Evolutionary conservation across 1,139 yeast species (phyloP).

Genomic region (Pneumocystis oryctolagi): DNA sequence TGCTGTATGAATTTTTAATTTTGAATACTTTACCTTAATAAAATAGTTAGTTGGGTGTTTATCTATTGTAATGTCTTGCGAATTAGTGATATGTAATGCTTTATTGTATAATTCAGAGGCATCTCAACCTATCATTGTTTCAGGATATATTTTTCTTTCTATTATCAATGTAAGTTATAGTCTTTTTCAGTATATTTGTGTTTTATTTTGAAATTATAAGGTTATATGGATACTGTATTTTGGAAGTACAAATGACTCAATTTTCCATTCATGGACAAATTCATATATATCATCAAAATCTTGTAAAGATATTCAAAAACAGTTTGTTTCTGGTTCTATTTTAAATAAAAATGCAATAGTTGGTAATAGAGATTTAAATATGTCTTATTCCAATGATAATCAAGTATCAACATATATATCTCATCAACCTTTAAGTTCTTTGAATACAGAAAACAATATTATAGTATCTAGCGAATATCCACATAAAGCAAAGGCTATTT

Average conservation of each 20-base stretch:
- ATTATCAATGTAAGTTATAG: neutral
- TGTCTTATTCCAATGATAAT: neutral
- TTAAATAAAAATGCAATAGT: neutral
- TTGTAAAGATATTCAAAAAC: neutral
- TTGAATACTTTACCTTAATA: slow-evolving; percentile 10
- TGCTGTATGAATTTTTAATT: slow-evolving; percentile 28
- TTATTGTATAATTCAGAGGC: slow-evolving; percentile 3
- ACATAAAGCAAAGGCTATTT: slow-evolving; percentile 73
- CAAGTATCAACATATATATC: neutral
- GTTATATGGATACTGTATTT: neutral
- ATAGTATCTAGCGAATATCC: slow-evolving; percentile 41
- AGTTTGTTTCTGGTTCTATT: neutral
- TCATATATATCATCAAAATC: neutral
- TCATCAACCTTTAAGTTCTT: neutral
- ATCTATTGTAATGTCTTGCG: slow-evolving; percentile 11
- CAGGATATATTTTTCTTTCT: neutral
- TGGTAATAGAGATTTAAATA: neutral
- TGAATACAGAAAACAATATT: slow-evolving; percentile 24
- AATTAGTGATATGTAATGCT: slow-evolving; percentile 12
- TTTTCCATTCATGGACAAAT: neutral
- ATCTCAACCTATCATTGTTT: neutral
- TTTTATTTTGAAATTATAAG: neutral
- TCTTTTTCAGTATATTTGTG: neutral
- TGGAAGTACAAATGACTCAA: neutral
- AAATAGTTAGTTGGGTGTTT: slow-evolving; percentile 4